phyloP scores from a whole-genome alignment of 352 stramenopile species.

The Globisporangium nunn region DNA sequence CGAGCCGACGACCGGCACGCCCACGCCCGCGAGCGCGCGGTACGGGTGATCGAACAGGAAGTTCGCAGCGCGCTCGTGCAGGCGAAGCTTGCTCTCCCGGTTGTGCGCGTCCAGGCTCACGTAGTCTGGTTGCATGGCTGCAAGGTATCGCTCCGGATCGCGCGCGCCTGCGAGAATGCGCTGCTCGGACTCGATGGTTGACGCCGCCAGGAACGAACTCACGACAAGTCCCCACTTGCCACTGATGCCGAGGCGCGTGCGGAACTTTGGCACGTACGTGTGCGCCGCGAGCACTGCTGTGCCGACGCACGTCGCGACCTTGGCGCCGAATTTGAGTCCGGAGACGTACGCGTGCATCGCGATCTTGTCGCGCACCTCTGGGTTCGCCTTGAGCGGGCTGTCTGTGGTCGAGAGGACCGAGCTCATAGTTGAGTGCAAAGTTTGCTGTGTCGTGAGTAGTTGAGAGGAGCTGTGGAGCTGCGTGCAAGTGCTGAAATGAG shows the following conservation, averaged over 20 bases:
- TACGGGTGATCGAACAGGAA: conserved; percentile 81
- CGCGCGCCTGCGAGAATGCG: conserved; percentile 49
- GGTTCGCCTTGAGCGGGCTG: conserved; percentile 5
- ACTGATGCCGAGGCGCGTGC: conserved; percentile 55
- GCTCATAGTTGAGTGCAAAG: no score
- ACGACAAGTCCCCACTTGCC: conserved; percentile 72
- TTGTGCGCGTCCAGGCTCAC: conserved; percentile 28
- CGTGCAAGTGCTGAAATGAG: no score
- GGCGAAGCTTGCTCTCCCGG: conserved; percentile 28
- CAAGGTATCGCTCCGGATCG: conserved; percentile 69
- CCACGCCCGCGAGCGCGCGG: conserved; percentile 38
- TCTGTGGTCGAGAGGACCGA: no score
- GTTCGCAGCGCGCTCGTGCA: conserved; percentile 62
- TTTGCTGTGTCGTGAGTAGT: no score
- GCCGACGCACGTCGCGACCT: conserved; percentile 18
- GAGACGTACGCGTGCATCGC: conserved; percentile 54
- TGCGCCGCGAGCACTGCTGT: conserved; percentile 33
- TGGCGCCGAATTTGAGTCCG: conserved; percentile 41
- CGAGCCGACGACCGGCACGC: conserved; percentile 52
- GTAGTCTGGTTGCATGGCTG: conserved; percentile 38
- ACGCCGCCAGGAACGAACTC: conserved; percentile 48
- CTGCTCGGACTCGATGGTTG: conserved; percentile 60
- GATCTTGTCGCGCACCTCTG: conserved; percentile 53
- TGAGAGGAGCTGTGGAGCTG: no score
- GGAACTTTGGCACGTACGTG: conserved; percentile 61